Evolutionary conservation across 1,139 yeast species (phyloP).

Genomic region (Geotrichum candidum): DNA sequence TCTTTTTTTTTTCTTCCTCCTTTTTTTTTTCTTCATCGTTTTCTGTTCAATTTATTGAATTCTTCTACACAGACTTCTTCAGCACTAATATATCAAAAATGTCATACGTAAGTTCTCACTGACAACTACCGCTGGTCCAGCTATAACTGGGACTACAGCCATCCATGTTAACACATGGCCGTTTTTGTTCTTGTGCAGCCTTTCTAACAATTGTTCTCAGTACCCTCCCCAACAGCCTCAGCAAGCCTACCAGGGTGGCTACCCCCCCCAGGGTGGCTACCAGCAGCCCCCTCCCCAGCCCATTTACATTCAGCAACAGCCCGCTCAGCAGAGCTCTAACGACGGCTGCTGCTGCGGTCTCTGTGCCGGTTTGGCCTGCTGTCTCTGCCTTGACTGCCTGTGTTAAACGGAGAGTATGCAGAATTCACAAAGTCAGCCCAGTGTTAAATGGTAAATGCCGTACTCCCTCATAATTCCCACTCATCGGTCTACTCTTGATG

Average conservation of each 20-base stretch:
- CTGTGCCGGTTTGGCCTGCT: constrained; percentile 33
- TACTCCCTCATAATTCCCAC: too few species aligned
- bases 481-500: too few species aligned
- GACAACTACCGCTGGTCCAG: background rate
- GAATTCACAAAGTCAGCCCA: background rate
- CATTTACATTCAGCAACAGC: constrained; percentile 28
- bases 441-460: too few species aligned
- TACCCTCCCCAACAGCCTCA: constrained; percentile 30
- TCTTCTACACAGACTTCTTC: background rate
- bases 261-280: constrained; percentile 20
- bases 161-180: background rate
- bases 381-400: constrained; percentile 27
- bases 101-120: constrained; percentile 23
- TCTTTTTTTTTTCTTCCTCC: background rate
- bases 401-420: constrained; percentile 1
- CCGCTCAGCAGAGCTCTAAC: constrained; percentile 21
- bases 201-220: constrained; percentile 9
- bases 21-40: background rate
- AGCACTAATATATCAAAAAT: constrained; percentile 7
- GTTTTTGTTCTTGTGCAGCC: background rate
- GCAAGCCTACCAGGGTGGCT: constrained; percentile 22
- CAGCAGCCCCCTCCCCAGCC: constrained; percentile 21
- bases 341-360: constrained; percentile 33
- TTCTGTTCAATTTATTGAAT: background rate
- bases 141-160: background rate